Evolutionary conservation across 305 asterid genomes (phyloP).

Genomic region (Petunia hybrid): DNA sequence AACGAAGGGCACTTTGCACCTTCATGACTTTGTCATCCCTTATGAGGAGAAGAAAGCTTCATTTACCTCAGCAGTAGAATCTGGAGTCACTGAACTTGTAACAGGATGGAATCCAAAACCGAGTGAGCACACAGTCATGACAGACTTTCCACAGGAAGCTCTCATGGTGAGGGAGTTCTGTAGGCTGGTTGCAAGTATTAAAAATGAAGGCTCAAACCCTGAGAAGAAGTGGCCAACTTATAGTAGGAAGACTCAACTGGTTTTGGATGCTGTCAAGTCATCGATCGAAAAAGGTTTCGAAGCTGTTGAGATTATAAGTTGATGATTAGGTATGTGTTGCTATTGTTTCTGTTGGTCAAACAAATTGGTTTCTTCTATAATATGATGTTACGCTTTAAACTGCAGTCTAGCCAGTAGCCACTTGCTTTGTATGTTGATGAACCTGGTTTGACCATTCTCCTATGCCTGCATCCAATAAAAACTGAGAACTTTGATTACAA

Average conservation of each 20-base stretch:
- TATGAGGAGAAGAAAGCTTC: constrained; percentile 59
- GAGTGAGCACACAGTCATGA: constrained; percentile 52
- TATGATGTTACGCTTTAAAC: background rate
- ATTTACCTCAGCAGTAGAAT: constrained; percentile 49
- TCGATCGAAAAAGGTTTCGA: constrained; percentile 71
- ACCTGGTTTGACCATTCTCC: background rate
- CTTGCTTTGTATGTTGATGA: background rate
- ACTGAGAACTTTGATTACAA: background rate
- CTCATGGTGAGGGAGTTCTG: constrained; percentile 74
- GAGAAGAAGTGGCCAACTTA: constrained; percentile 74
- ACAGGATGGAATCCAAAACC: constrained; percentile 66
- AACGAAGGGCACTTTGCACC: constrained; percentile 54
- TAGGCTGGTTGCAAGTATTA: constrained; percentile 57
- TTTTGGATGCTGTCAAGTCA: constrained; percentile 77
- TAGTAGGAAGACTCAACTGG: constrained; percentile 77
- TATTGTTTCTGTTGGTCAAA: background rate
- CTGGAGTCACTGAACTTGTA: constrained; percentile 53
- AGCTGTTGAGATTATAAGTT: constrained; percentile 53
- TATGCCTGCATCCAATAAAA: constrained; percentile 6
- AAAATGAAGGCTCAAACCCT: constrained; percentile 58
- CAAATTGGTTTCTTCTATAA: background rate
- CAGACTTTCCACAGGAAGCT: constrained; percentile 85
- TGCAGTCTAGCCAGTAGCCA: background rate
- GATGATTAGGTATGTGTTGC: background rate
- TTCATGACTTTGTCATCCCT: constrained; percentile 66